Evolutionary conservation across 2,329 filamentous ascomycete species (phyloP).

Genomic region (Spiromastix sp.): DNA sequence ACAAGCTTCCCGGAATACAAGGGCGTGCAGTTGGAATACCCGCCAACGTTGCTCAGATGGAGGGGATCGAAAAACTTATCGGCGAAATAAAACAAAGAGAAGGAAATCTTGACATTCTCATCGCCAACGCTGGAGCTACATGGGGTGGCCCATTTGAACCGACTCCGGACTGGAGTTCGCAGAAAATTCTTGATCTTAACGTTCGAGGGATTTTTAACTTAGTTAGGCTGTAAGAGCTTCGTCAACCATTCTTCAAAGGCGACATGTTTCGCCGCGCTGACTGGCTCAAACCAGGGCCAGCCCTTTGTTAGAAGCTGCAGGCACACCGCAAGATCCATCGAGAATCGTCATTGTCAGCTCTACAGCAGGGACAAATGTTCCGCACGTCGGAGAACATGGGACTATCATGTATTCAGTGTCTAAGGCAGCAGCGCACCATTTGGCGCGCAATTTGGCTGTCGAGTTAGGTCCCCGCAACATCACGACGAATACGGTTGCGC

Average conservation of each 20-base stretch:
- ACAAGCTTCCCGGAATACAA: constrained; percentile 21
- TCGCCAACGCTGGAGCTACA: constrained; percentile 86
- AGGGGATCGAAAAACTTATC: constrained; percentile 63
- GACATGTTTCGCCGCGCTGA: not conserved
- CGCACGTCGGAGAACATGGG: constrained; percentile 58
- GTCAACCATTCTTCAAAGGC: not conserved
- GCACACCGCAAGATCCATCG: constrained; percentile 55
- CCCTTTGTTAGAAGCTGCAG: constrained; percentile 54
- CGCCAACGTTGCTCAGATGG: constrained; percentile 63
- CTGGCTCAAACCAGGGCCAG: constrained; percentile 50
- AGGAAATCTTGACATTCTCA: constrained; percentile 71
- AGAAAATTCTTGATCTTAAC: constrained; percentile 81
- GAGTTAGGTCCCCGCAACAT: constrained; percentile 76
- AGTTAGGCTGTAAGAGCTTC: constrained; percentile 43
- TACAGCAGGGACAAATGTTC: constrained; percentile 66
- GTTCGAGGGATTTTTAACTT: constrained; percentile 85
- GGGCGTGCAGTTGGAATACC: constrained; percentile 62
- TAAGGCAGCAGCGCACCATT: constrained; percentile 78
- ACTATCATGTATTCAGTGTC: constrained; percentile 76
- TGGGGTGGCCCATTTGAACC: constrained; percentile 79
- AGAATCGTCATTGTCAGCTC: constrained; percentile 77
- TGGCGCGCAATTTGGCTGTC: constrained; percentile 70
- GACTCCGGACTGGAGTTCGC: constrained; percentile 56
- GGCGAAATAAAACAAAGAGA: constrained; percentile 63
- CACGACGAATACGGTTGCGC: constrained; percentile 60